Conservation (phyloP, 768 basidiomycete genomes). For the Rhodotorula babjevae region DNA sequence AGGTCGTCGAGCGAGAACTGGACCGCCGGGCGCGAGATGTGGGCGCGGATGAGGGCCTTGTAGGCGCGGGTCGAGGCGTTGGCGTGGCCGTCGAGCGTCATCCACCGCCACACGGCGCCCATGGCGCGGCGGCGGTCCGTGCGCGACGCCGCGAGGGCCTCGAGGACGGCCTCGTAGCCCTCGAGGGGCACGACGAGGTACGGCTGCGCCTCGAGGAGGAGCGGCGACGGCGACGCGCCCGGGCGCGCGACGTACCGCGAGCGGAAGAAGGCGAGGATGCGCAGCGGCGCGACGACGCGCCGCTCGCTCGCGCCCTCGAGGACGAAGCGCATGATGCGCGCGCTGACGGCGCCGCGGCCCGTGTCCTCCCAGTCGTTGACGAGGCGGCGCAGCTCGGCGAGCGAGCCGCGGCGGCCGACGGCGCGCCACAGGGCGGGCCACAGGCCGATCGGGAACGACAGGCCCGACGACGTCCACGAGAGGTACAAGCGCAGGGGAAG, state of each 20-base stretch:
- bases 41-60: slow-evolving; percentile 16
- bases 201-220: not conserved
- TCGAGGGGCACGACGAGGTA: slow-evolving; percentile 17
- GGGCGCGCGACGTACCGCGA: slow-evolving; percentile 10
- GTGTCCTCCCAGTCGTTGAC: slow-evolving; percentile 31
- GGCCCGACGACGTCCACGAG: slow-evolving; percentile 25
- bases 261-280: slow-evolving; percentile 14
- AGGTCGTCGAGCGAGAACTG: slow-evolving; percentile 5
- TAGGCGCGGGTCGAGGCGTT: not conserved
- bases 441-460: slow-evolving; percentile 21
- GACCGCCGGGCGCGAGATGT: not conserved
- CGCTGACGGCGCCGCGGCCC: not conserved
- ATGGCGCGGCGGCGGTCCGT: not conserved
- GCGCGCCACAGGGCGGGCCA: slow-evolving; percentile 22
- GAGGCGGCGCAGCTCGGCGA: slow-evolving; percentile 19
- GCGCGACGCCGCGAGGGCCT: slow-evolving; percentile 6
- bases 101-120: not conserved
- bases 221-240: not conserved
- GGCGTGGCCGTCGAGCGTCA: slow-evolving; percentile 17
- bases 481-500: slow-evolving; percentile 22
- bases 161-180: slow-evolving; percentile 14
- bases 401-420: not conserved
- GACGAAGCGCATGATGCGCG: slow-evolving; percentile 17
- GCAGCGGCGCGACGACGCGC: slow-evolving; percentile 5
- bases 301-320: not conserved